Evolutionary conservation across 139 green algal genomes (phyloP), one percentile per base, ranked within the genome.

Genomic region (Coelastrella sp.): DNA sequence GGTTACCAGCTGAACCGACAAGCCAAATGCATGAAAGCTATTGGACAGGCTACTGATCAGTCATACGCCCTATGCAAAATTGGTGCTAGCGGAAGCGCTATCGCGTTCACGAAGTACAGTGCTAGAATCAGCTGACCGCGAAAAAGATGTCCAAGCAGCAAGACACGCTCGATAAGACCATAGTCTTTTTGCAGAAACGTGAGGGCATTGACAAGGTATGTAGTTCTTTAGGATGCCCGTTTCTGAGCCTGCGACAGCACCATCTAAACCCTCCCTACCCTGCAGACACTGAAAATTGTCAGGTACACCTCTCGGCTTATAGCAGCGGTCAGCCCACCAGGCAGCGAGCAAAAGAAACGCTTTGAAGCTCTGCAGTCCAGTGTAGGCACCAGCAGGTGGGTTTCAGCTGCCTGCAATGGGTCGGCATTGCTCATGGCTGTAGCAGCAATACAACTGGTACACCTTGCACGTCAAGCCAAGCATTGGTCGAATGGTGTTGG

Each of bases 121-220:
- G 32, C 32, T 47, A 47, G 1, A 47, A 47, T 47, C 32, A 47
- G 32, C 32, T 47, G 32, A 47, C 32, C 32, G 32, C 32, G 32
- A 47, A 47, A 47, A 5, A 22, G 16, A 76, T 76, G 68, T 76
- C 68, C 16, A 60, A 86, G 61, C 14, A 93, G 47, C 76, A 93
- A 23, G 94, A 96, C 80, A 76, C 85, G 3, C 74, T 97, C 1
- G 95, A 97, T 60, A 92, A 91, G 22, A 95, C 93, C 4, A 90
- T 96, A 3, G 61, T 82, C 0, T 98, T 97, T 84, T 76, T 98
- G n/a, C 86, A 92, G 2, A 96, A 97, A 81, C 92, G 96, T 1
- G 96, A 98, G 79, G 96, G 96, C 5, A 97, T 98, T 22, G 96
- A 98, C 90, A 98, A 98, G 92, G 95, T 82, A 76, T 88, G 10